Conservation (phyloP, 2,329 filamentous ascomycete genomes). For the Coleophoma eucalyptorum region DNA sequence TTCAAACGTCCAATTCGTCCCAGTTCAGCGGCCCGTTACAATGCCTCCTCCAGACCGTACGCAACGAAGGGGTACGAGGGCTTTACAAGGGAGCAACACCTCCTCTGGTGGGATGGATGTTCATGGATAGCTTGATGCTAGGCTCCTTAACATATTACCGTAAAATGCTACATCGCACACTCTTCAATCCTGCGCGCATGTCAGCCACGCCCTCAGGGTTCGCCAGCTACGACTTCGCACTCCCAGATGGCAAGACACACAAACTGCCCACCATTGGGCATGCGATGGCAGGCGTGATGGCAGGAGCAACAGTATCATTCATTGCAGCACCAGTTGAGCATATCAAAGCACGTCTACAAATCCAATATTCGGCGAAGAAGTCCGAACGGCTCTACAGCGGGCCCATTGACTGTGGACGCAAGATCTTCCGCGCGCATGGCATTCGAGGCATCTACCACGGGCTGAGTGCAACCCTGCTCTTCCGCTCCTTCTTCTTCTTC, state of each 20-base stretch:
- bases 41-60: constrained; percentile 79
- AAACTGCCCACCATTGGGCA: constrained; percentile 76
- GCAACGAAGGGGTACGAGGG: constrained; percentile 78
- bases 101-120: constrained; percentile 95
- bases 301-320: constrained; percentile 86
- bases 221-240: constrained; percentile 8
- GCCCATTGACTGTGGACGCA: constrained; percentile 77
- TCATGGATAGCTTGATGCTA: constrained; percentile 91
- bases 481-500: constrained; percentile 92
- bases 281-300: constrained; percentile 80
- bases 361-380: constrained; percentile 85
- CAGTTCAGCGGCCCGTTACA: constrained; percentile 85
- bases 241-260: constrained; percentile 28
- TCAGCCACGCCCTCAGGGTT: constrained; percentile 24
- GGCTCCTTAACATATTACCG: constrained; percentile 90
- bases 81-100: constrained; percentile 95
- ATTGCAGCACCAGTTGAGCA: constrained; percentile 94
- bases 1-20: constrained; percentile 76
- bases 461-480: constrained; percentile 78
- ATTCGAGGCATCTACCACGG: constrained; percentile 81
- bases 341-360: constrained; percentile 88
- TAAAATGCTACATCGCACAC: constrained; percentile 72
- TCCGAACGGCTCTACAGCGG: constrained; percentile 76
- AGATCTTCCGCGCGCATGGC: constrained; percentile 70
- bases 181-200: constrained; percentile 58